Evolutionary conservation across 2,329 filamentous ascomycete species (phyloP).

Genomic region (Neophaeococcomyces aloes): DNA sequence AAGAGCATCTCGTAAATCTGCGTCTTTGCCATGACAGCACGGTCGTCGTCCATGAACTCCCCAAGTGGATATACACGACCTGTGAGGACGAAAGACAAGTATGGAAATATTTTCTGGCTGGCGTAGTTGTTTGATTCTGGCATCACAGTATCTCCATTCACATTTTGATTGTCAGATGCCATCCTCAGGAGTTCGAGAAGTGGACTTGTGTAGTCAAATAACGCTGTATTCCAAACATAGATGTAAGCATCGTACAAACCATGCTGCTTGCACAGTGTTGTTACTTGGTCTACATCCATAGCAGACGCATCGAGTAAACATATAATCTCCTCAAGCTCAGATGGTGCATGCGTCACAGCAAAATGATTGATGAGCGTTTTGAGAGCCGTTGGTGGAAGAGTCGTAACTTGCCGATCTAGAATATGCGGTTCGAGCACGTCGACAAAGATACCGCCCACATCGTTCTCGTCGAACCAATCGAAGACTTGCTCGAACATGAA

Average conservation of each 20-base stretch:
- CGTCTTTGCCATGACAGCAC: constrained; percentile 66
- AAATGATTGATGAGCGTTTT: constrained; percentile 80
- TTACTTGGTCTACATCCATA: constrained; percentile 89
- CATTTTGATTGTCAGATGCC: constrained; percentile 27
- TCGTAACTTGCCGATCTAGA: constrained; percentile 61
- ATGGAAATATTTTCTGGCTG: constrained; percentile 89
- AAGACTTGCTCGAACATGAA: constrained; percentile 89
- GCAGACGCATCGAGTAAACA: constrained; percentile 84
- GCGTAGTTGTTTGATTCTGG: constrained; percentile 47
- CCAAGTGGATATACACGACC: constrained; percentile 87
- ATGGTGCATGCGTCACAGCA: constrained; percentile 62
- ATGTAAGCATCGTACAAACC: constrained; percentile 89
- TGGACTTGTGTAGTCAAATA: constrained; percentile 82
- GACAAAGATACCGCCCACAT: constrained; percentile 64
- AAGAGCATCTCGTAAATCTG: constrained; percentile 92
- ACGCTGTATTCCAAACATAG: constrained; percentile 90
- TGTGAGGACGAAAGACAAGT: constrained; percentile 83
- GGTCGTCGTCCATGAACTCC: constrained; percentile 58
- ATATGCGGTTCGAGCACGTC: constrained; percentile 84
- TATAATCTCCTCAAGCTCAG: constrained; percentile 81
- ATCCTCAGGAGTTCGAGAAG: constrained; percentile 71
- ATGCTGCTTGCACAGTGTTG: constrained; percentile 79
- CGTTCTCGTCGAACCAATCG: constrained; percentile 74
- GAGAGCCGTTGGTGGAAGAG: constrained; percentile 69
- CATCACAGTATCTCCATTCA: constrained; percentile 37